Evolutionary conservation across 768 basidiomycete species (phyloP), one percentile per base, ranked within the genome.

Genomic region (Chalciporus piperatus): DNA sequence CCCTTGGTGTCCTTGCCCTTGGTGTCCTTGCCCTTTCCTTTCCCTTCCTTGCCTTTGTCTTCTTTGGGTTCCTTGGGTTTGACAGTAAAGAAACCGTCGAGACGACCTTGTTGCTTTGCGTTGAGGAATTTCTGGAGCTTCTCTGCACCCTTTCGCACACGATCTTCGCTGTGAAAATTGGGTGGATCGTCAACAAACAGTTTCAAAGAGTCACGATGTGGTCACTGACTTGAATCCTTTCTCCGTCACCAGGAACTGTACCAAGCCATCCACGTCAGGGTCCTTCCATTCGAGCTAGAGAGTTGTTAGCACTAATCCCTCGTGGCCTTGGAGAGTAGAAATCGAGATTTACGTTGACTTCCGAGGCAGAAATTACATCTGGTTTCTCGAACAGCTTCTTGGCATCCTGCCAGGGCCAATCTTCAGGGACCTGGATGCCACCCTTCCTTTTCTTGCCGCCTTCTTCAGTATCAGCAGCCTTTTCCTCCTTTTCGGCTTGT

Each of bases 401-500:
- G 33, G 97, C 97, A 56, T 93, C 87, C 67, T 95, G 84, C 91
- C 92, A 98, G 43, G 92, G 92, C 96, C 96, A 99, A 52, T 96
- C 85, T 41, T 94, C 94, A 0, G 97, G 96, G 33, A 98, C 78
- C 17, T 79, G 74, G 45, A 94, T 74, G 1, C 84, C 84, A 7
- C 89, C 92, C 43, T 86, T 90, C 60, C 83, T 85, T 59, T 68
- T 68, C 65, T 64, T 71, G 19, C 61, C 66, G 9, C 74, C 76
- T 19, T 71, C 72, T 7, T 71, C 74, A 32, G 65, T 64, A 12
- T 70, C 71, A 28, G 70, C 72, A 50, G 76, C 67, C 63, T 78
- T 74, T 20, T 69, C 68, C 17, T 68, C 72, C 52, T 82, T 84
- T 47, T 66, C 66, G 16, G 60, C 62, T 55, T 70, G 65, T 48